Conservation (phyloP, 768 basidiomycete genomes). For the Porpolomopsis calyptriformis region DNA sequence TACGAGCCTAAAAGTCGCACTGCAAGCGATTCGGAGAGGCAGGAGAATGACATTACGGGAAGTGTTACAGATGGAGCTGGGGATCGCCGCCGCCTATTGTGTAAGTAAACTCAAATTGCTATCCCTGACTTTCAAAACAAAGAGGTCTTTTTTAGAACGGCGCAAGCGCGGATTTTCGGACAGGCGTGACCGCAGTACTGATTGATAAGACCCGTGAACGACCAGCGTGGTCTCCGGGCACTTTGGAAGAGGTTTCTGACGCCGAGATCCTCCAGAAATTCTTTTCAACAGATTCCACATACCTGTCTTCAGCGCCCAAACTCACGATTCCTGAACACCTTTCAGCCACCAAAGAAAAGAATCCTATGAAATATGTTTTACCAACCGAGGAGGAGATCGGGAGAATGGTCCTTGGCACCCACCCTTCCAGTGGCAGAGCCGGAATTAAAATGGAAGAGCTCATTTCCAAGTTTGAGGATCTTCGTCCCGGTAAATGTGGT, state of each 20-base stretch:
- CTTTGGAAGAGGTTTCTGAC: conserved; percentile 47
- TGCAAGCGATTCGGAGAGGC: conserved; percentile 69
- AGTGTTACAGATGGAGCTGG: conserved; percentile 74
- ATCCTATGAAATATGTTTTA: conserved; percentile 41
- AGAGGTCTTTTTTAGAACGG: conserved; percentile 39
- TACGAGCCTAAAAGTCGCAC: conserved; percentile 85
- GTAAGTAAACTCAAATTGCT: conserved; percentile 39
- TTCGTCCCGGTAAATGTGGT: conserved; percentile 45
- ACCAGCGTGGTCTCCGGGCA: conserved; percentile 64
- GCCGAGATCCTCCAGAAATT: conserved; percentile 48
- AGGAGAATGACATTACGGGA: conserved; percentile 48
- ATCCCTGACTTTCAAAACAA: conserved; percentile 11
- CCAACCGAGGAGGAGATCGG: conserved; percentile 73
- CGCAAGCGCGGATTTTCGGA: conserved; percentile 72
- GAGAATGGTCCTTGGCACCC: conserved; percentile 52
- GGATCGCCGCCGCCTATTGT: conserved; percentile 81
- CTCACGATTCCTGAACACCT: conserved; percentile 31
- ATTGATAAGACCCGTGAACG: conserved; percentile 29
- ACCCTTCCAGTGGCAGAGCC: conserved; percentile 49
- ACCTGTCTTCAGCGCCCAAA: conserved; percentile 33
- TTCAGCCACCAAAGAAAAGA: conserved; percentile 16
- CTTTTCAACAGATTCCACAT: conserved; percentile 48
- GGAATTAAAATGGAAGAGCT: conserved; percentile 56
- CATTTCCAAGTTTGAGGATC: conserved; percentile 39
- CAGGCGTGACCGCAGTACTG: conserved; percentile 66